Base-by-base conservation (phyloP, 176 grass and related monocot species). In the Canna indica region DNA sequence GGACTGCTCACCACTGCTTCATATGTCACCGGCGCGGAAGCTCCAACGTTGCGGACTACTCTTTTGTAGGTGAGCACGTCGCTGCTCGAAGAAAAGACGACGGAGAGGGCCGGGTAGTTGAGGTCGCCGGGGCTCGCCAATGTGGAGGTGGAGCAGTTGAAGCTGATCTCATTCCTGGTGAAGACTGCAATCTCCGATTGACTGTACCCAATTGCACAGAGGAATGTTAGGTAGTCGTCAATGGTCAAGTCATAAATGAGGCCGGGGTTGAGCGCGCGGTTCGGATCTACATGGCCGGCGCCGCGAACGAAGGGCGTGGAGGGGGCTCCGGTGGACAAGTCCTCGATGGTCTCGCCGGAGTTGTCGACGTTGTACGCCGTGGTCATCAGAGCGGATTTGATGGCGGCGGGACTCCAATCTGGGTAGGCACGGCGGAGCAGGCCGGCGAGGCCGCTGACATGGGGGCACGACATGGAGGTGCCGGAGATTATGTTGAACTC, bases 401-500 rank as follows among this genome's bases (percentile, higher is more conserved):
- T 77, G 68, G 81, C 87, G 11, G 91, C 78, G 0, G 91, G 91
- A 76, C 87, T 95, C 91, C 91, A 95, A 0, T 79, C 79, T 3
- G 91, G 86, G 14, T 84, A 74, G 18, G 84, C 84, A 64, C 69
- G 75, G 33, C 75, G 77, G 75, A 95, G 86, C 66, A 95, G 68
- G 47, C 84, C 91, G 0, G 86, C 91, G 54, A 95, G 72, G 48
- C 91, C 91, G 80, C 91, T 95, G 17, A 90, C 91, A 42, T 90
- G 91, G 31, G 91, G 91, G 77, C 91, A 95, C 12, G 91, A 67
- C 91, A 95, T 95, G 76, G 91, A 95, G 6, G 91, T 95, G 0
- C 91, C 91, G 9, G 91, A 95, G 79, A 90, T 88, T 74, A 95
- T 88, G 48, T 95, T 95, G 85, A 95, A 95, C 73, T 78, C 72